phyloP scores from a whole-genome alignment of 2,329 filamentous ascomycete genomes.

The Stagonosporopsis vannaccii region DNA sequence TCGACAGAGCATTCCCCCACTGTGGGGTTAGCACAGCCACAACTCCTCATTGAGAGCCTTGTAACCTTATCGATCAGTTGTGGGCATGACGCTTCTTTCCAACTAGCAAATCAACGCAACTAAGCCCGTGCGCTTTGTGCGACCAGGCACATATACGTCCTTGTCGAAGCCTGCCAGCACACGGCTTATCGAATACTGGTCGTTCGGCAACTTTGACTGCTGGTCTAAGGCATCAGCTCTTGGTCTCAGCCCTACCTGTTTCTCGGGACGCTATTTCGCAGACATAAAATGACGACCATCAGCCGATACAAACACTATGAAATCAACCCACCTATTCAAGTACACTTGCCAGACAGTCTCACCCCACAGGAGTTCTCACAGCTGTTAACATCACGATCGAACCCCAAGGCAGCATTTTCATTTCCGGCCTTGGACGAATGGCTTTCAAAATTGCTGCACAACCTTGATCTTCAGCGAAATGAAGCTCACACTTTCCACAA shows the following conservation, averaged over 20 bases:
- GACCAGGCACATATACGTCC: too few relatives aligned
- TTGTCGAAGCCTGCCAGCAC: background rate
- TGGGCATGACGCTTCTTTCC: too few relatives aligned
- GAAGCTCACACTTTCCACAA: conserved; percentile 59
- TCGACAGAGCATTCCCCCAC: too few relatives aligned
- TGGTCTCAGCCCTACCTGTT: background rate
- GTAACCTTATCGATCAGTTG: too few relatives aligned
- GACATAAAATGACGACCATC: conserved; percentile 2
- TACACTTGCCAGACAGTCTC: conserved; percentile 55
- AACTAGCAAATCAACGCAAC: too few relatives aligned
- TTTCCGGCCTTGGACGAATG: conserved; percentile 65
- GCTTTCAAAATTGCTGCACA: conserved; percentile 59
- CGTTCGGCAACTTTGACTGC: too few relatives aligned
- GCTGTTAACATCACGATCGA: conserved; percentile 7
- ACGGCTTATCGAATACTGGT: background rate
- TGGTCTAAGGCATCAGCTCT: background rate
- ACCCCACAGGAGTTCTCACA: conserved; percentile 40
- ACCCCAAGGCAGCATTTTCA: conserved; percentile 28
- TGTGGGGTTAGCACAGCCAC: too few relatives aligned
- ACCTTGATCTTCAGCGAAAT: conserved; percentile 56
- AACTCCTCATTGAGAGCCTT: too few relatives aligned
- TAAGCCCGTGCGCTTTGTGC: too few relatives aligned
- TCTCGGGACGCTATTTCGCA: background rate
- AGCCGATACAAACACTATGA: conserved; percentile 13
- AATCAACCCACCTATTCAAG: conserved; percentile 44